Conservation (phyloP, 2,329 filamentous ascomycete species). For the Fusarium subglutinans region DNA sequence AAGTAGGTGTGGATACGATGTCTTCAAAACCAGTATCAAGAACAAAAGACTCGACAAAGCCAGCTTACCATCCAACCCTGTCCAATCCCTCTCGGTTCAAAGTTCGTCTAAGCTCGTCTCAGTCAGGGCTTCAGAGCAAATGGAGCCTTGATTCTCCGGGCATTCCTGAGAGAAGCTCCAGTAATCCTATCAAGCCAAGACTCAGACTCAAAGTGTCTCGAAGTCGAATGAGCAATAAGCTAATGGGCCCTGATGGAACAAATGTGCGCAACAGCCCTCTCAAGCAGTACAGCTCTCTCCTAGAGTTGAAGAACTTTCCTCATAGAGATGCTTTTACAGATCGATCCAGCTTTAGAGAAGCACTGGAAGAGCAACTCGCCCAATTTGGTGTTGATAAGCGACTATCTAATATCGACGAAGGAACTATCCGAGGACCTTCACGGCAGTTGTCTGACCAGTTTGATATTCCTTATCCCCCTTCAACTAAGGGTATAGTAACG, state of each 20-base stretch:
- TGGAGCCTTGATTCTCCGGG: neutral
- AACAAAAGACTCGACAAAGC: neutral
- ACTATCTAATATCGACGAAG: conserved; percentile 19
- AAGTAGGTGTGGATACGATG: neutral
- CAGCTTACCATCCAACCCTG: neutral
- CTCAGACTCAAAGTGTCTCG: conserved; percentile 48
- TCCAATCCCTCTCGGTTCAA: conserved; percentile 41
- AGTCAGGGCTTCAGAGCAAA: conserved; percentile 17
- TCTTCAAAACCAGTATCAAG: neutral
- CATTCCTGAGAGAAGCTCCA: conserved; percentile 10
- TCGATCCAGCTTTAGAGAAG: conserved; percentile 22
- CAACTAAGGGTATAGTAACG: conserved; percentile 21
- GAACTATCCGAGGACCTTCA: conserved; percentile 17
- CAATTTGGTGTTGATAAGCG: conserved; percentile 2
- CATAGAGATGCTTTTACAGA: conserved; percentile 4
- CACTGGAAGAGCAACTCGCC: conserved; percentile 12
- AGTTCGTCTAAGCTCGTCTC: conserved; percentile 40
- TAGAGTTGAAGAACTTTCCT: conserved; percentile 42
- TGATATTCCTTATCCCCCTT: conserved; percentile 47
- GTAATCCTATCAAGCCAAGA: conserved; percentile 25
- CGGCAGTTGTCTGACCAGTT: conserved; percentile 47
- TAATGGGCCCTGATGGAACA: conserved; percentile 15
- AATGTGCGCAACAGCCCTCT: conserved; percentile 37
- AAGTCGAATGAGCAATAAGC: conserved; percentile 39
- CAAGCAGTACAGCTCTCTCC: conserved; percentile 47